These are phyloP conservation scores for Kwoniella newhampshirensis DNA, from an alignment of 768 basidiomycete genomes.

Conservation along the genomic window DNA sequence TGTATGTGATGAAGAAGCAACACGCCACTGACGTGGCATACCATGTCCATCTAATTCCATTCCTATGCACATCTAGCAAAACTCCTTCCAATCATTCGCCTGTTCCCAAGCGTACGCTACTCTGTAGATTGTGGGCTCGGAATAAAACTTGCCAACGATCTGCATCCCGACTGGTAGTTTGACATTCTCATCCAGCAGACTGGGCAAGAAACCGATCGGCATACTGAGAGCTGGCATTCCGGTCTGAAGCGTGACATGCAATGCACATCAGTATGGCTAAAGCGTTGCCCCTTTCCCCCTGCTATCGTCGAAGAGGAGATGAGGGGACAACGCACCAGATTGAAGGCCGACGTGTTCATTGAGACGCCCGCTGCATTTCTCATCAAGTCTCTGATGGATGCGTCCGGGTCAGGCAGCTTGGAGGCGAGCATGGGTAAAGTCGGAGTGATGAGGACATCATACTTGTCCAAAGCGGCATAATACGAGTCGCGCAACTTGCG, in stretches of 20 bases:
- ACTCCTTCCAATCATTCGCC: conserved; percentile 26
- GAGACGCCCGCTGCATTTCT: conserved; percentile 29
- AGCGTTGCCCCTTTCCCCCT: not conserved
- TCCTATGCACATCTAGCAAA: no score
- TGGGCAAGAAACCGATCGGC: conserved; percentile 56
- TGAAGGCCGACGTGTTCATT: conserved; percentile 38
- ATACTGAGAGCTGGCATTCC: conserved; percentile 57
- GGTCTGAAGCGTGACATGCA: conserved; percentile 7
- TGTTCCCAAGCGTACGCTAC: conserved; percentile 40
- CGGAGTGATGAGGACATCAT: conserved; percentile 55
- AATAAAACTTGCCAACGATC: conserved; percentile 53
- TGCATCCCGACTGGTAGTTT: conserved; percentile 58
- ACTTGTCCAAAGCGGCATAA: conserved; percentile 46
- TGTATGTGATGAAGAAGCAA: no score
- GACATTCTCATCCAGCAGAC: conserved; percentile 36
- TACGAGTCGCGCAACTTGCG: conserved; percentile 55
- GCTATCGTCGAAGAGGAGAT: not conserved
- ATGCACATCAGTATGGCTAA: not conserved
- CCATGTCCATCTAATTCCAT: no score
- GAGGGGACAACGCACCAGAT: conserved; percentile 25
- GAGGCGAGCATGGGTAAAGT: conserved; percentile 39
- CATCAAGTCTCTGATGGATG: conserved; percentile 49
- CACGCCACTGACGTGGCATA: no score
- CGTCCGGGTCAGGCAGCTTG: conserved; percentile 15
- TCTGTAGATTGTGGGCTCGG: conserved; percentile 37